Evolutionary conservation across 331 rosid genomes (phyloP).

Genomic region (Dryas integrifolia): DNA sequence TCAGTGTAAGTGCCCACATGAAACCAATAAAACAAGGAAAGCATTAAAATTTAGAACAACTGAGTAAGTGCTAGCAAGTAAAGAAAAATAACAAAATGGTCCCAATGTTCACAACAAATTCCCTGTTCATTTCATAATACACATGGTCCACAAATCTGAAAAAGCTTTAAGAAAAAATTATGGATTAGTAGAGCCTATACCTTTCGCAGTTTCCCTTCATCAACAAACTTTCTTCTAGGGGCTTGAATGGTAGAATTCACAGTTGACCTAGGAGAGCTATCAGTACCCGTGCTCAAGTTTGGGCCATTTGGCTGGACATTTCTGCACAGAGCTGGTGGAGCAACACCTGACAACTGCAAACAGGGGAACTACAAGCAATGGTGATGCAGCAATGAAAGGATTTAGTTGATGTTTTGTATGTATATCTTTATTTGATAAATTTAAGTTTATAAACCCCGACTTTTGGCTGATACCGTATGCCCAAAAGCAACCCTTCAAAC

Average conservation of each 20-base stretch:
- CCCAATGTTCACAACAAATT: not conserved
- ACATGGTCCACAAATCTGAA: not conserved
- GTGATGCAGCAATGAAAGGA: constrained; percentile 3
- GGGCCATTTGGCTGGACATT: constrained; percentile 69
- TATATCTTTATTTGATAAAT: not conserved
- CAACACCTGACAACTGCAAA: constrained; percentile 78
- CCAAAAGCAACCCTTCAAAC: too few species aligned
- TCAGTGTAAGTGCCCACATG: not conserved
- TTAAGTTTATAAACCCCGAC: not conserved
- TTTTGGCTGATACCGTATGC: too few species aligned
- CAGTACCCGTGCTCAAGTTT: constrained; percentile 54
- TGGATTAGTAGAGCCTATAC: constrained; percentile 34
- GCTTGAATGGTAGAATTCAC: constrained; percentile 87
- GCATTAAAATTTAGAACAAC: not conserved
- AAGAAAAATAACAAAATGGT: not conserved
- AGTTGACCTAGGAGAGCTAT: constrained; percentile 75
- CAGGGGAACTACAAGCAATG: constrained; percentile 27
- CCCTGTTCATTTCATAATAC: too few species aligned
- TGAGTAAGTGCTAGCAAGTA: not conserved
- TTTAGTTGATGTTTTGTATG: not conserved
- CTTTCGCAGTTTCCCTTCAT: constrained; percentile 96
- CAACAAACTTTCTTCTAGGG: constrained; percentile 90
- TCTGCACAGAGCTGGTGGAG: constrained; percentile 91
- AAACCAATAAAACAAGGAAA: not conserved
- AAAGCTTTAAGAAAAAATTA: not conserved